Evolutionary conservation across 805 yeast genomes (phyloP).

Genomic region (Candida cerambycidarum): DNA sequence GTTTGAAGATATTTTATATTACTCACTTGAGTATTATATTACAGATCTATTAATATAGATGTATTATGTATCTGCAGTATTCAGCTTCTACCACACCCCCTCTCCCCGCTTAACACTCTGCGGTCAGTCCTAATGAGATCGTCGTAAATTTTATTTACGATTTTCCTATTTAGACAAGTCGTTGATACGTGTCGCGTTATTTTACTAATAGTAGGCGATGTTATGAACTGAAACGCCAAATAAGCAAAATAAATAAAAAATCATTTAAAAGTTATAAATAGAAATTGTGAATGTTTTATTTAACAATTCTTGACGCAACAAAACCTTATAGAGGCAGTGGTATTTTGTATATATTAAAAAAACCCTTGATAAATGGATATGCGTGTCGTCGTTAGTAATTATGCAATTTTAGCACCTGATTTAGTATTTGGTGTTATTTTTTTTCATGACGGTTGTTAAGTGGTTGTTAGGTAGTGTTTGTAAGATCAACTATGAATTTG

Average conservation of each 20-base stretch:
- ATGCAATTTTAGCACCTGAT: neutral
- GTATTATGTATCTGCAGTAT: neutral
- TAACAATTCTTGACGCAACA: neutral
- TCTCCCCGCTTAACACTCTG: neutral
- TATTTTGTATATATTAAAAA: neutral
- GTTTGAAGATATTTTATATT: neutral
- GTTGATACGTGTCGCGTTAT: constrained; percentile 1
- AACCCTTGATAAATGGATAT: constrained; percentile 5
- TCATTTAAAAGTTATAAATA: neutral
- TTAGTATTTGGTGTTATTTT: neutral
- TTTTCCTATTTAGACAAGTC: neutral
- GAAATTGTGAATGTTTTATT: neutral
- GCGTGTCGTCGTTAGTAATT: constrained; percentile 4
- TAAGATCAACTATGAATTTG: no score
- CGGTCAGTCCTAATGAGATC: neutral
- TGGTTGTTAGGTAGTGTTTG: neutral
- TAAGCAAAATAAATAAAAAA: neutral
- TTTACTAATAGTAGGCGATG: constrained; percentile 1
- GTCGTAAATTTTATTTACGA: constrained; percentile 3
- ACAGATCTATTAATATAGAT: constrained; percentile 1
- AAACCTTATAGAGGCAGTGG: neutral
- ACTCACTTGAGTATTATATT: no score
- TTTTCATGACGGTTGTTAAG: neutral
- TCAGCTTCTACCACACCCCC: neutral
- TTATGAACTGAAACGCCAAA: neutral